Base-by-base conservation (phyloP, 73 alveolate genomes). In the Blepharisma japonicum region DNA sequence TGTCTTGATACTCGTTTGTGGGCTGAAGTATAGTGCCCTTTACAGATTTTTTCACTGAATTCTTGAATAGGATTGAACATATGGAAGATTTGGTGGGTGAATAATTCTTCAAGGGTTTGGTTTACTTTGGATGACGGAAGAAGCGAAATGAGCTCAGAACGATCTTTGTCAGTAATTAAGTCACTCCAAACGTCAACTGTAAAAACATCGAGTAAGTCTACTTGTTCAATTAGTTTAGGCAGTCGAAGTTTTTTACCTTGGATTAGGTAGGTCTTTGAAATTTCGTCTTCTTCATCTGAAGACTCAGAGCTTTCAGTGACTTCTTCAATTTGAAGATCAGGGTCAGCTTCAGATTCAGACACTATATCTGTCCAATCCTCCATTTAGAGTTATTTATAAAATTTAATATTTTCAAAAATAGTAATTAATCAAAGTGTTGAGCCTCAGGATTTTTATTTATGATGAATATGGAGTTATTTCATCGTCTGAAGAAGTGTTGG, bases 151-250 rank as follows among this genome's bases (percentile, higher is more conserved):
- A 61, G 46, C 74, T 61, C 74, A 8, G 14, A 39, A 18, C 74
- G 74, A 11, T 61, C 74, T 61, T 61, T 61, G 47, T 61, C 74
- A 25, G 50, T 61, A 2, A 61, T 14, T 39, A 61, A 18, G 47
- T 61, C 74, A 25, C 74, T 61, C 74, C 74, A 61, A 2, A 61
- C 74, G 47, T 61, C 74, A 18, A 61, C 74, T 61, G 74, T 61
- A 8, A 61, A 25, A 25, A 61, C 46, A n/a, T 61, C 74, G 47
- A 39, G 23, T 25, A 61, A 25, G 5, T 61, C 74, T 8, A 61
- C 74, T 18, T 61, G 74, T 2, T 25, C 74, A n/a, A 61, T 20
- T n/a, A 18, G 48, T 61, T 61, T 61, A 39, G 50, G 39, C 14
- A 61, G 46, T 9, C 18, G 18, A 5, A 61, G 18, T 2, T 8